These are phyloP conservation scores for Coffea humblotiana DNA, from an alignment of 305 asterid genomes.

Conservation along the genomic window DNA sequence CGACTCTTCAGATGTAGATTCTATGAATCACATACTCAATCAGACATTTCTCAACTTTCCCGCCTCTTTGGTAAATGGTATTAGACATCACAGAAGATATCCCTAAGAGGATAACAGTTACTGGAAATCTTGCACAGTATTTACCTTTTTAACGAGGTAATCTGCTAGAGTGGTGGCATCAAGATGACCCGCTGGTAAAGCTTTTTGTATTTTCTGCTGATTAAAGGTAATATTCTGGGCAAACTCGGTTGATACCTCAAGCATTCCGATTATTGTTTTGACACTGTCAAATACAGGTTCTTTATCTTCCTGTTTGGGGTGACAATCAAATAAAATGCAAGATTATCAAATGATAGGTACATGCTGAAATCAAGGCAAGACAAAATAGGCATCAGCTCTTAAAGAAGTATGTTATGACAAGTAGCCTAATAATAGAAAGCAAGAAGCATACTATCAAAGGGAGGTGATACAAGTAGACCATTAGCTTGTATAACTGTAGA, in stretches of 20 bases:
- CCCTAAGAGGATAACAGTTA: not conserved
- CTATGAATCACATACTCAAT: not conserved
- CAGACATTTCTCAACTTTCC: not conserved
- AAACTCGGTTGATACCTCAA: conserved; percentile 93
- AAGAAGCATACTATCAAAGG: not conserved
- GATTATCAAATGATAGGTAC: not conserved
- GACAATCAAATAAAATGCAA: not conserved
- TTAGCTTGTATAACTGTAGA: not conserved
- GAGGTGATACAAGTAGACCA: not conserved
- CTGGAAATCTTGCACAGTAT: not conserved
- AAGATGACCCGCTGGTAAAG: conserved; percentile 97
- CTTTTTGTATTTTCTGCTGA: conserved; percentile 53
- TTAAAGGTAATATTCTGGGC: conserved; percentile 79
- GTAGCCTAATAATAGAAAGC: not conserved
- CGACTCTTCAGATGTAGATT: not conserved
- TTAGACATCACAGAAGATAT: not conserved
- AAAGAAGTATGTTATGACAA: too few relatives aligned
- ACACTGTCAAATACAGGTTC: conserved; percentile 96
- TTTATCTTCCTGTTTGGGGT: conserved; percentile 79
- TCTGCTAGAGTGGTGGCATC: conserved; percentile 98
- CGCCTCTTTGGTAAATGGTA: not conserved
- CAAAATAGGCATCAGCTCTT: not conserved
- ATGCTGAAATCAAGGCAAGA: not conserved
- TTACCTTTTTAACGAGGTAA: conserved; percentile 94
- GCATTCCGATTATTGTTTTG: conserved; percentile 90